Evolutionary conservation across 345 rosid genomes (phyloP).

Genomic region (Angophora floribunda): DNA sequence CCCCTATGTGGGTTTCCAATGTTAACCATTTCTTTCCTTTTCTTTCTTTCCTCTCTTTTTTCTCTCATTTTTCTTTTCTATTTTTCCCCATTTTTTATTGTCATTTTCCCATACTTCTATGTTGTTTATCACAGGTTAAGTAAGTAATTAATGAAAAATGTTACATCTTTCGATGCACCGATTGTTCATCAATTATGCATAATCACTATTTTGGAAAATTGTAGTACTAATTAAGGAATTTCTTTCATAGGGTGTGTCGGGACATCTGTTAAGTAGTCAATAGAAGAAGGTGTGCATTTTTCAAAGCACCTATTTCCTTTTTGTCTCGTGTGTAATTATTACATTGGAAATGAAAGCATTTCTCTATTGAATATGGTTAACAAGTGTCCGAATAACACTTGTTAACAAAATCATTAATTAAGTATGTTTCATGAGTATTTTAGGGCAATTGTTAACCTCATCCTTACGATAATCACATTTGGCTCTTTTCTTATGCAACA

Average conservation of each 20-base stretch:
- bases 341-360: not conserved
- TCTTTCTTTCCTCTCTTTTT: not conserved
- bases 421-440: not conserved
- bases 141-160: not conserved
- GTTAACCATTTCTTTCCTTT: not conserved
- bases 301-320: not conserved
- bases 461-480: not conserved
- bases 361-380: not conserved
- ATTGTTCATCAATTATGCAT: not conserved
- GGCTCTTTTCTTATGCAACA: not conserved
- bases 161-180: not conserved
- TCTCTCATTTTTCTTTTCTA: too few species aligned
- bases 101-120: not conserved
- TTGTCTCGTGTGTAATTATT: not conserved
- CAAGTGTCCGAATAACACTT: fast-evolving
- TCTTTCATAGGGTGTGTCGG: not conserved
- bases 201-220: not conserved
- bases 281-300: not conserved
- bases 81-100: not conserved
- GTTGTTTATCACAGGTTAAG: not conserved
- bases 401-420: not conserved
- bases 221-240: not conserved
- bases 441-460: not conserved
- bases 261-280: not conserved
- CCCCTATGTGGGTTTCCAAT: conserved; percentile 26